Evolutionary conservation across 208 protist species (phyloP), one percentile per base, ranked within the genome.

Genomic region (Wallacemonas sp.): DNA sequence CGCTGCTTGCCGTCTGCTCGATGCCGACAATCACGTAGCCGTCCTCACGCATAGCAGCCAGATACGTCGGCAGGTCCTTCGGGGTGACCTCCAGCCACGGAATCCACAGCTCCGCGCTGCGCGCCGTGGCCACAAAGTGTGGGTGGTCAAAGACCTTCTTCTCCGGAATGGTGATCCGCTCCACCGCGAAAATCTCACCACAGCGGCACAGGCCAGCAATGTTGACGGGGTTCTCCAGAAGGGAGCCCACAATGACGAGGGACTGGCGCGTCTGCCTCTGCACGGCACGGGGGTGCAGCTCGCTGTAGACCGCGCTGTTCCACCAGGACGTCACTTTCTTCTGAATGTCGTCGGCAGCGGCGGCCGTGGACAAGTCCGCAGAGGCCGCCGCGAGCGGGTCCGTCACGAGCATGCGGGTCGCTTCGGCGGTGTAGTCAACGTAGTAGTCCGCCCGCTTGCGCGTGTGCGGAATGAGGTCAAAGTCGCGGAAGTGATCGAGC

Each of bases 1-100:
- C 83, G 44, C 89, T 96, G 33, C 64, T 68, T 7, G 86, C 72
- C 4, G 94, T 97, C 76, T 98, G 94, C 77, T 98, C 94, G 48
- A 98, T 81, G 45, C 90, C 94, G 22, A 95, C 70, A 31, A 98
- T 77, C 1, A 79, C 77, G 79, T 96, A 98, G n/a, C 92, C 92
- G 8, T 84, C 70, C 26, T 65, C 65, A 18, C 84, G 84, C 80
- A 90, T 74, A 14, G 70, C 64, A 8, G 28, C 39, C 5, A 98
- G 69, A 62, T 94, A 96, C 32, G 38, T 39, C 12, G 73, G 64
- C 50, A 98, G 57, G 36, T 83, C 77, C 45, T 65, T 65, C 33
- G 72, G 76, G 36, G 66, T 46, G 20, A 94, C 86, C 31, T 84
- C 89, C 50, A 84, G 72, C 81, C 87, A 91, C 25, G 92, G 92